These are phyloP conservation scores for Exserohilum rostratum DNA, from an alignment of 2,329 filamentous ascomycete species.

Conservation along the genomic window DNA sequence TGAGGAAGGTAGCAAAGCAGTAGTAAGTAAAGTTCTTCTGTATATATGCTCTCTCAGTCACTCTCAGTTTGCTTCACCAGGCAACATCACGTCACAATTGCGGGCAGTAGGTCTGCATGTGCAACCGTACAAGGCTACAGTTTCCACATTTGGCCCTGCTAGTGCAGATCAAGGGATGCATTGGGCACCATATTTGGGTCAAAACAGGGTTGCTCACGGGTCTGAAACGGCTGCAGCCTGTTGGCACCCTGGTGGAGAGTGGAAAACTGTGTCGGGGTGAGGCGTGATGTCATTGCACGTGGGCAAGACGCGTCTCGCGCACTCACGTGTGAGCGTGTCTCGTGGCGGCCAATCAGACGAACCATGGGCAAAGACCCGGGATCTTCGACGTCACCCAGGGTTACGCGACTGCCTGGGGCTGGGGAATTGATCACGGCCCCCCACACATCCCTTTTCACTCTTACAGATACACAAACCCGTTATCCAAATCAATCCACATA, in stretches of 20 bases:
- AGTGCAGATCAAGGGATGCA: constrained; percentile 13
- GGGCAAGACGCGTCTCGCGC: constrained; percentile 19
- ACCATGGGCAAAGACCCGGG: constrained; percentile 5
- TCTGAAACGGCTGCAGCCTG: constrained; percentile 18
- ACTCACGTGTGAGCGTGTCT: constrained; percentile 8
- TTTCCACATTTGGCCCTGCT: constrained; percentile 4
- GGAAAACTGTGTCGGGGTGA: neutral
- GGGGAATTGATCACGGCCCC: constrained; percentile 8
- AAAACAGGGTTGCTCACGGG: constrained; percentile 1
- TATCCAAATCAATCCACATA: constrained; percentile 13
- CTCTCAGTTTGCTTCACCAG: constrained; percentile 19
- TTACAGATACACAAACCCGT: neutral
- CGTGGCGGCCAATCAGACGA: constrained; percentile 20
- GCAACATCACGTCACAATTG: constrained; percentile 26
- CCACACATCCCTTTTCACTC: neutral
- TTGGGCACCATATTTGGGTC: constrained; percentile 10
- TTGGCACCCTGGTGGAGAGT: constrained; percentile 16
- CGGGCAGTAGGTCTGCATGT: constrained; percentile 2
- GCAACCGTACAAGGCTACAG: neutral
- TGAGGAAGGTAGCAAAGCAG: neutral
- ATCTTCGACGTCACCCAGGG: constrained; percentile 19
- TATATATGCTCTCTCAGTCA: constrained; percentile 8
- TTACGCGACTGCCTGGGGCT: constrained; percentile 20
- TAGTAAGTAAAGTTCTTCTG: neutral
- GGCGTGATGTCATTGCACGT: constrained; percentile 29